Evolutionary conservation across 352 stramenopile species (phyloP), one percentile per base, ranked within the genome.

Genomic region (Blastocystis hominis): DNA sequence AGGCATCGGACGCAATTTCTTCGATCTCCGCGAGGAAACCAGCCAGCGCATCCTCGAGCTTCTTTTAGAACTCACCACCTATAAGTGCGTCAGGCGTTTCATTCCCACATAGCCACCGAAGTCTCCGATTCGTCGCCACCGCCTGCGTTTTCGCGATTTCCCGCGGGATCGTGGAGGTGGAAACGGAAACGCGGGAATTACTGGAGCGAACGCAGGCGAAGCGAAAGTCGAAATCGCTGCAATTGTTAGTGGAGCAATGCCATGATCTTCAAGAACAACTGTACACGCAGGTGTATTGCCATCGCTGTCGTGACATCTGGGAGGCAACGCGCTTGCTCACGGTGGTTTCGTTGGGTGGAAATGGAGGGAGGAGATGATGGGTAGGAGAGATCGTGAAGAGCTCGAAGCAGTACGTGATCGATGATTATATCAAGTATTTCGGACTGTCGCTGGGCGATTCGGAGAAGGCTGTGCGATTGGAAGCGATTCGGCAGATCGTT

Each of bases 401-500:
- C 36, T 80, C 38, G 15, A 20, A 46, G 17, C 17, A 36, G 20
- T 80, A 62, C 46, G 30, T 50, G 4, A 62, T 17, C 13, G 70
- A 80, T 44, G 70, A 80, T 24, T 80, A 62, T 34, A 34, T 80
- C 6, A 80, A 80, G 46, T 80, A 80, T 42, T n/a, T 80, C 15
- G 70, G 70, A 36, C 17, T 64, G 0, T 10, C 70, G 6, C 70
- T 80, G 10, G 50, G 47, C 3, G 70, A 80, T 6, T 63, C 46
- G 70, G 70, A 80, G 30, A 47, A 24, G 4, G 42, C 15, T 17
- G 70, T 80, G n/a, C 70, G 70, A 30, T n/a, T 62, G 17, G 70
- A 80, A 24, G 70, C 42, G 36, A 7, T 64, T 36, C 54, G 47
- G 2, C 70, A 80, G 46, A 15, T 80, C 6, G 20, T 38, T 2